Percentiles rank a stretch among this genome's conserved stretches.
Conservation (phyloP, 2,329 filamentous ascomycete genomes). For the Apiospora arundinis region DNA sequence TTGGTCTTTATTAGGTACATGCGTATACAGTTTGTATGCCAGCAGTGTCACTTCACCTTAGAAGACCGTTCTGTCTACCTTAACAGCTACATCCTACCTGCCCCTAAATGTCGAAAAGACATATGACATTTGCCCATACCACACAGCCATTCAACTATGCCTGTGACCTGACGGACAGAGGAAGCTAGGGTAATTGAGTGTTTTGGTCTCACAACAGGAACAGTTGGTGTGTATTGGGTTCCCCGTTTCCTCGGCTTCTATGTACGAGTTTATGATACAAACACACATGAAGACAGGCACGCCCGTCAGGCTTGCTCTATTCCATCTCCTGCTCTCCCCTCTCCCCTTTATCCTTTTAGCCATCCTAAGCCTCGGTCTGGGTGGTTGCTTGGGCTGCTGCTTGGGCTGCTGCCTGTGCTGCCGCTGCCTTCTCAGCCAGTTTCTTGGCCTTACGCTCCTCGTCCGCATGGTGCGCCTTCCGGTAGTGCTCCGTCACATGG, state of each 20-base stretch:
- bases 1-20: too few relatives aligned
- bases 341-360: slow-evolving; percentile 12
- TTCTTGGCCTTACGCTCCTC: slow-evolving; percentile 62
- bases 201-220: background rate
- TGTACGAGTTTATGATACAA: slow-evolving; percentile 6
- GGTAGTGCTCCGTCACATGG: slow-evolving; percentile 63
- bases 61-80: too few relatives aligned
- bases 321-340: background rate
- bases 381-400: slow-evolving; percentile 5
- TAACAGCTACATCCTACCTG: too few relatives aligned
- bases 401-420: background rate
- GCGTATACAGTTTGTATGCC: too few relatives aligned
- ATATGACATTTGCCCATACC: background rate
- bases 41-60: too few relatives aligned
- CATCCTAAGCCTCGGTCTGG: slow-evolving; percentile 23
- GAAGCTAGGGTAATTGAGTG: background rate
- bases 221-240: background rate
- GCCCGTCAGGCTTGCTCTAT: background rate
- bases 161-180: background rate
- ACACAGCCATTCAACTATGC: background rate
- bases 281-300: background rate
- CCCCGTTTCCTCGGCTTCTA: background rate
- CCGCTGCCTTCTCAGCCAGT: slow-evolving; percentile 45
- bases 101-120: background rate
- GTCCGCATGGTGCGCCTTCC: slow-evolving; percentile 58